These are phyloP conservation scores for Ulvella scutata DNA, from an alignment of 139 green algal species.

Conservation along the genomic window DNA sequence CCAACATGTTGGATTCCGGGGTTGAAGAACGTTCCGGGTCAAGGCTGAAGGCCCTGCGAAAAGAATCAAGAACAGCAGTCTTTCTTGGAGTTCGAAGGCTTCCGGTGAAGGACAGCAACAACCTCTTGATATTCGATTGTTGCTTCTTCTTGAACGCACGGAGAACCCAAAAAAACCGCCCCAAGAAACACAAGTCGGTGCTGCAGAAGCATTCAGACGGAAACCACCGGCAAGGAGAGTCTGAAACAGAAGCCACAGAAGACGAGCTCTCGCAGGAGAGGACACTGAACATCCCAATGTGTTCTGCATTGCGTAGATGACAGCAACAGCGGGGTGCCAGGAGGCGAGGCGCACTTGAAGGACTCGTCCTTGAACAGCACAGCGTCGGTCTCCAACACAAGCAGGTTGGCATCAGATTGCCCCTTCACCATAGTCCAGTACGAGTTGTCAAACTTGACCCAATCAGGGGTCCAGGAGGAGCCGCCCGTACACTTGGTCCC, in stretches of 20 bases:
- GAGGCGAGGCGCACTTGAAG: constrained; percentile 44
- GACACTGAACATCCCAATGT: neutral
- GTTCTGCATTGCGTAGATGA: neutral
- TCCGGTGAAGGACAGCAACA: too few species aligned
- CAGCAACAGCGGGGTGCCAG: neutral
- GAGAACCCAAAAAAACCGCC: too few species aligned
- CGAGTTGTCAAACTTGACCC: constrained; percentile 83
- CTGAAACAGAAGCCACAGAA: neutral
- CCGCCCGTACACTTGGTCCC: constrained; percentile 43
- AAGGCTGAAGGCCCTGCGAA: too few species aligned
- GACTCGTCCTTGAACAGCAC: constrained; percentile 65
- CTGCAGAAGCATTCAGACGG: neutral
- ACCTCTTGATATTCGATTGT: too few species aligned
- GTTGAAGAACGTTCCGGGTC: too few species aligned
- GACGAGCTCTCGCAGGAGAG: neutral
- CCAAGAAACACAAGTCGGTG: too few species aligned
- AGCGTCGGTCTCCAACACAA: constrained; percentile 78
- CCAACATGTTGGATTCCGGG: too few species aligned
- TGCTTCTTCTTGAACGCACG: too few species aligned
- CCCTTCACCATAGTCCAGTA: constrained; percentile 61
- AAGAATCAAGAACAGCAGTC: too few species aligned
- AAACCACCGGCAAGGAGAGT: neutral
- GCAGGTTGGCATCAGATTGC: constrained; percentile 56
- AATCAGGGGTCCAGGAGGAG: constrained; percentile 72
- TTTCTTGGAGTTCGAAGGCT: too few species aligned